These are phyloP conservation scores for Albugo candida DNA, from an alignment of 352 stramenopile species.

Conservation along the genomic window DNA sequence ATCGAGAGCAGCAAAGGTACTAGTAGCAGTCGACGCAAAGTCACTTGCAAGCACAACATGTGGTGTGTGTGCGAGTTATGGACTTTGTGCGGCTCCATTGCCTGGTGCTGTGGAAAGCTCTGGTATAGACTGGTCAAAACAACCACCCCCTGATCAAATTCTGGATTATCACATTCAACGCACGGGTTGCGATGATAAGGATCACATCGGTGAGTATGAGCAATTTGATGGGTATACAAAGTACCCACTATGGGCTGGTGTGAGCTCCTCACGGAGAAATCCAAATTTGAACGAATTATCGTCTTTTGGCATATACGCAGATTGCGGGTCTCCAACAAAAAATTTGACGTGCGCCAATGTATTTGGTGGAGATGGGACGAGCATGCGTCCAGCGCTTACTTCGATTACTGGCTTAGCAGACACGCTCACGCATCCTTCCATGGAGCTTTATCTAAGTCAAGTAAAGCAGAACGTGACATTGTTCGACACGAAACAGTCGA, in stretches of 20 bases:
- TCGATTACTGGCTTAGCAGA: slow-evolving; percentile 27
- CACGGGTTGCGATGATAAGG: slow-evolving; percentile 45
- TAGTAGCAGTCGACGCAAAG: slow-evolving; percentile 18
- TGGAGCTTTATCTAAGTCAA: slow-evolving; percentile 1
- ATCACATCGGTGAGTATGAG: slow-evolving; percentile 38
- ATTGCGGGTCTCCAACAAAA: slow-evolving; percentile 19
- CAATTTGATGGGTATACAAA: slow-evolving; percentile 30
- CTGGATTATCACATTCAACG: slow-evolving; percentile 28
- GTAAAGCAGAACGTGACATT: slow-evolving; percentile 33
- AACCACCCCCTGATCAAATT: slow-evolving; percentile 12
- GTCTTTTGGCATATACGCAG: slow-evolving; percentile 29
- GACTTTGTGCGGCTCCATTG: slow-evolving; percentile 37
- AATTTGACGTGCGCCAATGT: slow-evolving; percentile 42
- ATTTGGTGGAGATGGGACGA: slow-evolving; percentile 21
- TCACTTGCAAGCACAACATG: slow-evolving; percentile 18
- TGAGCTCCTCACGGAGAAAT: slow-evolving; percentile 24
- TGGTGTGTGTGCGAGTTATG: slow-evolving; percentile 20
- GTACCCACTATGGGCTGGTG: slow-evolving; percentile 25
- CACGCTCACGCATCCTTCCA: slow-evolving; percentile 9
- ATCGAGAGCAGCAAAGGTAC: slow-evolving; percentile 19
- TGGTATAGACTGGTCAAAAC: slow-evolving; percentile 30
- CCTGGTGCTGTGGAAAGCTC: slow-evolving; percentile 32
- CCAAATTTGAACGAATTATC: slow-evolving; percentile 35
- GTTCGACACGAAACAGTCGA: slow-evolving; percentile 15
- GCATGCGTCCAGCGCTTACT: slow-evolving; percentile 19